Conservation (phyloP, 2,329 filamentous ascomycete genomes). For the Xylaria sp. region DNA sequence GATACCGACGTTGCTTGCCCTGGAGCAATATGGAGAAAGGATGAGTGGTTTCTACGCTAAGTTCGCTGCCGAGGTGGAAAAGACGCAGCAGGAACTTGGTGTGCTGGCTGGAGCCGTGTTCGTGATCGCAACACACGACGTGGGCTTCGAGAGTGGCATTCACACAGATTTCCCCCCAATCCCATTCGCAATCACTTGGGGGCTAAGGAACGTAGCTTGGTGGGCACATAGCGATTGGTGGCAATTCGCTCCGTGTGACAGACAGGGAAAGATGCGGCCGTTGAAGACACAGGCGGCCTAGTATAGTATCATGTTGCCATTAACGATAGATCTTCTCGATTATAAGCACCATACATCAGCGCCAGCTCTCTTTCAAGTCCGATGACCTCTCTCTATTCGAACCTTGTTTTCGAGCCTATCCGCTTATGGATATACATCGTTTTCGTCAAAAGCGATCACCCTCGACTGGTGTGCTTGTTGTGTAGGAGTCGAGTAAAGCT, state of each 20-base stretch:
- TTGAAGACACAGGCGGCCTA: not conserved
- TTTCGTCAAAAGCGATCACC: too few relatives aligned
- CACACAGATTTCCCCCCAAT: not conserved
- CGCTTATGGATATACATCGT: too few relatives aligned
- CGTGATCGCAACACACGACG: not conserved
- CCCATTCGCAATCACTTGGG: not conserved
- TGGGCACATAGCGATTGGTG: constrained; percentile 1
- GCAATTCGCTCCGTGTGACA: not conserved
- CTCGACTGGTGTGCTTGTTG: too few relatives aligned
- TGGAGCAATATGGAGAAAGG: not conserved
- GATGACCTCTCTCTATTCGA: too few relatives aligned
- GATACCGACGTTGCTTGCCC: not conserved
- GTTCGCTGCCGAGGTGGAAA: not conserved
- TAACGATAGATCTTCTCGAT: too few relatives aligned
- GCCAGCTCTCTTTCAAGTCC: too few relatives aligned
- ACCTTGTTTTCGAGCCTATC: too few relatives aligned
- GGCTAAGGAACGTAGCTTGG: not conserved
- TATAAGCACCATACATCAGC: too few relatives aligned
- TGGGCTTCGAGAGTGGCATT: not conserved
- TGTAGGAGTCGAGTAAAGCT: too few relatives aligned
- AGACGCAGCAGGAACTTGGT: not conserved
- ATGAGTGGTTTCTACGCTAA: not conserved
- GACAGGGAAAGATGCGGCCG: not conserved
- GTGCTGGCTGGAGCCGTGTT: not conserved
- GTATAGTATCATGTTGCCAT: not conserved